A percentile compares a stretch with the other conserved stretches of the same genome.
Evolutionary conservation across 441 rosid genomes (phyloP).

Genomic region (Geranium incanum): DNA sequence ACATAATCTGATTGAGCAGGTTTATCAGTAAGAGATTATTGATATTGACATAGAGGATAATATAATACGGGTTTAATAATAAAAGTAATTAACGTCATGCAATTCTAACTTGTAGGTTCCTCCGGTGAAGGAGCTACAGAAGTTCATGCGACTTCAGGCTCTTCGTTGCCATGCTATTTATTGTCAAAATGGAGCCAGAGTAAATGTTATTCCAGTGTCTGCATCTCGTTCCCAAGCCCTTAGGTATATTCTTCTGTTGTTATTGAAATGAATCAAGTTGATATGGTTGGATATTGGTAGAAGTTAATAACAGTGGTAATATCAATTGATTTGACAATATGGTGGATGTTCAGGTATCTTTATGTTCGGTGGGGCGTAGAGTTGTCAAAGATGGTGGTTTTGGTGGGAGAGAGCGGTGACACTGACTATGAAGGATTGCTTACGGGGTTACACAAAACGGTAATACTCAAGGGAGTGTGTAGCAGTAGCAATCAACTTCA

Average conservation of each 20-base stretch:
- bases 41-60: neutral
- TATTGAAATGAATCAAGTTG: neutral
- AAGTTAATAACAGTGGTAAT: neutral
- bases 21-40: neutral
- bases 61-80: neutral
- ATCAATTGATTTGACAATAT: too few species aligned
- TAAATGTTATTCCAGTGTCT: slow-evolving; percentile 80
- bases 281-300: neutral
- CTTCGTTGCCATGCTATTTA: slow-evolving; percentile 78
- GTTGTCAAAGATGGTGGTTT: slow-evolving; percentile 68
- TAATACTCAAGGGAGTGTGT: slow-evolving; percentile 60
- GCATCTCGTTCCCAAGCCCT: slow-evolving; percentile 96
- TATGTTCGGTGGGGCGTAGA: slow-evolving; percentile 83
- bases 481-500: slow-evolving; percentile 47
- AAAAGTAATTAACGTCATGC: neutral
- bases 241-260: slow-evolving; percentile 42
- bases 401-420: slow-evolving; percentile 82
- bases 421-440: slow-evolving; percentile 87
- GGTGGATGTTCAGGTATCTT: slow-evolving; percentile 48
- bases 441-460: slow-evolving; percentile 71
- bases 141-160: slow-evolving; percentile 79
- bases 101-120: slow-evolving; percentile 42
- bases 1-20: slow-evolving; percentile 14
- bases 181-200: slow-evolving; percentile 71
- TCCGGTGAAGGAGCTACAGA: slow-evolving; percentile 76